A percentile compares a stretch with the other conserved stretches of the same genome.
Evolutionary conservation across 1,284 basidiomycete species (phyloP).

Genomic region (Schizophyllum amplum): DNA sequence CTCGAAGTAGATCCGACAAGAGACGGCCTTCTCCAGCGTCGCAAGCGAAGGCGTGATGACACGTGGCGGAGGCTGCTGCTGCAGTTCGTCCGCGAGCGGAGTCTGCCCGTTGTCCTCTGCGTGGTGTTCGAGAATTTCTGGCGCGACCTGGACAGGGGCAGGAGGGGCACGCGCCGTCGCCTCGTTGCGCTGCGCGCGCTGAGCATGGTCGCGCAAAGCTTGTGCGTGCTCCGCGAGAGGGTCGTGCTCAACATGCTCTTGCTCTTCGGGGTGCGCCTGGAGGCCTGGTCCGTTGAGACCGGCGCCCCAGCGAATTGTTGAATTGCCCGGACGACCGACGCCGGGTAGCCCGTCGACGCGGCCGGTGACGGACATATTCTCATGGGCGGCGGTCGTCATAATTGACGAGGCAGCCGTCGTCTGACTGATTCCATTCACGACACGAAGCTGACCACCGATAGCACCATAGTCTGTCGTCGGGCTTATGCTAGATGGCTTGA

Average conservation of each 20-base stretch:
- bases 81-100: slow-evolving; percentile 15
- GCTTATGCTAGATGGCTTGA: slow-evolving; percentile 39
- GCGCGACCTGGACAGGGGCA: not conserved
- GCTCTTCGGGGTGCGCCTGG: slow-evolving; percentile 50
- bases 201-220: not conserved
- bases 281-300: slow-evolving; percentile 26
- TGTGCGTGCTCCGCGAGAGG: slow-evolving; percentile 4
- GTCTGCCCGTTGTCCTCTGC: slow-evolving; percentile 36
- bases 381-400: slow-evolving; percentile 61
- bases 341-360: slow-evolving; percentile 47
- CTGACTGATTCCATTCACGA: slow-evolving; percentile 72
- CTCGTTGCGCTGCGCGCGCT: not conserved
- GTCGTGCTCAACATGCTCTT: slow-evolving; percentile 26
- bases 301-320: slow-evolving; percentile 51
- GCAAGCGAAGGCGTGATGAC: slow-evolving; percentile 64
- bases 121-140: not conserved
- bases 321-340: slow-evolving; percentile 39
- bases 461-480: not conserved
- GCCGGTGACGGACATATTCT: slow-evolving; percentile 46
- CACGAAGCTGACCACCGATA: slow-evolving; percentile 42
- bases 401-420: slow-evolving; percentile 53
- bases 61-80: slow-evolving; percentile 27
- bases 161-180: not conserved
- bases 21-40: slow-evolving; percentile 90
- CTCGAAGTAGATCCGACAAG: slow-evolving; percentile 93